phyloP scores from a whole-genome alignment of 2,329 filamentous ascomycete genomes.

The Purpureocillium lavendulum region DNA sequence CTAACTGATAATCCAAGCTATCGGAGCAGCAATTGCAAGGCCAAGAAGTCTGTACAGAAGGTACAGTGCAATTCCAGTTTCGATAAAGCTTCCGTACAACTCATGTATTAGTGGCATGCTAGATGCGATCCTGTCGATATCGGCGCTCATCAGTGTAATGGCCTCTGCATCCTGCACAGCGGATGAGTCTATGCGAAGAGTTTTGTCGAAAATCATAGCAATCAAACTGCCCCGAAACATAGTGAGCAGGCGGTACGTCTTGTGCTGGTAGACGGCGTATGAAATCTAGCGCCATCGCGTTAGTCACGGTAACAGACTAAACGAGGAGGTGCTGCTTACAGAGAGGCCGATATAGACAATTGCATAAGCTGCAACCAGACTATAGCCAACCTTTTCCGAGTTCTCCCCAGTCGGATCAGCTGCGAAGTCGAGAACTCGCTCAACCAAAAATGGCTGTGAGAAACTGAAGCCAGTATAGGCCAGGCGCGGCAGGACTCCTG shows the following conservation, averaged over 20 bases:
- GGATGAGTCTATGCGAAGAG: constrained; percentile 21
- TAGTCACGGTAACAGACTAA: no score
- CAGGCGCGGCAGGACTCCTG: constrained; percentile 25
- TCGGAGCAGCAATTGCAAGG: constrained; percentile 11
- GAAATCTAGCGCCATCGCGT: no score
- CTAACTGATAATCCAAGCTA: constrained; percentile 12
- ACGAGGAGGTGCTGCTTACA: constrained; percentile 13
- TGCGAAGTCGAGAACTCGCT: constrained; percentile 21
- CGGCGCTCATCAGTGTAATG: constrained; percentile 34
- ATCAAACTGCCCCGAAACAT: constrained; percentile 24
- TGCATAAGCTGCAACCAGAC: constrained; percentile 28
- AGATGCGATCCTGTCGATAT: constrained; percentile 26
- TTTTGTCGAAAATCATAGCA: constrained; percentile 40
- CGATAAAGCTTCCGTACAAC: constrained; percentile 24
- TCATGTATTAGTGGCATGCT: constrained; percentile 21
- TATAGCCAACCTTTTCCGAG: constrained; percentile 21
- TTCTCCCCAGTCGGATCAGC: constrained; percentile 13
- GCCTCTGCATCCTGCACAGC: constrained; percentile 14
- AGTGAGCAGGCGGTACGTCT: constrained; percentile 23
- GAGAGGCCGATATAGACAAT: constrained; percentile 31
- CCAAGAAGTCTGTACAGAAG: constrained; percentile 19
- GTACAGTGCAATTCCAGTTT: constrained; percentile 24
- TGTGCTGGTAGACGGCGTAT: constrained; percentile 15
- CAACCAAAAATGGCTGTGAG: constrained; percentile 33
- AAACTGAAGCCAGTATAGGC: constrained; percentile 28